Evolutionary conservation across 257 asterid species (phyloP), one percentile per base, ranked within the genome.

Genomic region (Penstemon davidsonii): DNA sequence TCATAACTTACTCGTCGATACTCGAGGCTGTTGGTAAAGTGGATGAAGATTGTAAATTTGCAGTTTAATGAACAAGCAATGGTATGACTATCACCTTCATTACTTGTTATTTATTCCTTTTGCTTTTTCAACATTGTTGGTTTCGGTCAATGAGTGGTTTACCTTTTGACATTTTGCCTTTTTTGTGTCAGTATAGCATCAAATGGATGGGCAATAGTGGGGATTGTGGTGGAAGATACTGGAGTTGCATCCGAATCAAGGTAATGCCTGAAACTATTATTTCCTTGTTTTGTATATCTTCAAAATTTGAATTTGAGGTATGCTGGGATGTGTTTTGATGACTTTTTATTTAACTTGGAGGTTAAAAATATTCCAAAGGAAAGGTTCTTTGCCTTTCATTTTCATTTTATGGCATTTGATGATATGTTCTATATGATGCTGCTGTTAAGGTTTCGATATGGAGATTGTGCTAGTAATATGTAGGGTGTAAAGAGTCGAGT

Each of bases 1-100:
- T 39, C 45, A 76, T 84, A 46, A 84, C 89, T 2, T 84, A 84
- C 67, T 79, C 89, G 5, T 84, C 87, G 4, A 81, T 84, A 66
- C 85, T 84, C 19, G 89, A 84, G 64, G 89, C 89, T 57, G 86
- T 84, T 57, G 89, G 89, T 62, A 74, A 73, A 71, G 82, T 84
- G 19, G 85, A 82, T 71, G 87, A 82, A 69, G 84, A 65, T 60
- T 12, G 53, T 42, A 75, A 66, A 68, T 38, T 47, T 69, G 59
- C 55, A 52, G 77, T 75, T 63, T 62, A 52, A 18, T 67, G 62
- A 76, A 61, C 44, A 59, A 46, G 50, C 18, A 33, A 66, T 51
- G 70, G 75, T 64, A 73, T 63, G 60, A 13, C 52, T 11, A 9
- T 46, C 38, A 61, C 45, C 62, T 25, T 40, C 36, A 7, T 43